Conservation (phyloP, 768 basidiomycete genomes). For the Boletus reticulatus region DNA sequence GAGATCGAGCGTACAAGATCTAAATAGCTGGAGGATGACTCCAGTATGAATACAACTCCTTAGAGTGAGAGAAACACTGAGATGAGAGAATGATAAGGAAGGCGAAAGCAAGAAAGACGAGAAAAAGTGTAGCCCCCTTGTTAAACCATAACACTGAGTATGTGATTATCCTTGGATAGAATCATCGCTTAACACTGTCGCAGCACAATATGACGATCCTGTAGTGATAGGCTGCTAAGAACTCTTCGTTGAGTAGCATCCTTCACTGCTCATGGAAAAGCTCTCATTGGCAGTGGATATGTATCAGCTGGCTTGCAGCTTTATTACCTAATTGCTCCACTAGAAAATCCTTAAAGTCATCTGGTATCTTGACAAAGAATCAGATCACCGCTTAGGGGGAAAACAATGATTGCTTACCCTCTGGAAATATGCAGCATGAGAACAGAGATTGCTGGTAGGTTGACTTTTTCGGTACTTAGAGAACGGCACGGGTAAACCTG, state of each 20-base stretch:
- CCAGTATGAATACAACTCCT: too few species aligned
- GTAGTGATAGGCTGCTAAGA: background rate
- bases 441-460: background rate
- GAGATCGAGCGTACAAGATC: too few species aligned
- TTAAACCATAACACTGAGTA: background rate
- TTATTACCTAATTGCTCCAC: background rate
- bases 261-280: background rate
- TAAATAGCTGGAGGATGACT: too few species aligned
- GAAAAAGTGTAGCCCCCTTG: too few species aligned
- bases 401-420: background rate
- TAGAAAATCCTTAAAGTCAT: background rate
- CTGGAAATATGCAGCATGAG: background rate
- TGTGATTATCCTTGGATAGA: background rate
- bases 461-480: background rate
- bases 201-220: background rate
- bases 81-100: too few species aligned
- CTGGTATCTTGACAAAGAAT: too few species aligned
- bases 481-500: too few species aligned
- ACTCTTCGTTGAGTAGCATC: background rate
- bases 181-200: background rate
- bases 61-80: too few species aligned
- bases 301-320: background rate
- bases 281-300: background rate
- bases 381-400: too few species aligned
- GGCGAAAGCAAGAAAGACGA: too few species aligned